phyloP scores from a whole-genome alignment of 352 stramenopile genomes.

The Peronospora belbahrii region DNA sequence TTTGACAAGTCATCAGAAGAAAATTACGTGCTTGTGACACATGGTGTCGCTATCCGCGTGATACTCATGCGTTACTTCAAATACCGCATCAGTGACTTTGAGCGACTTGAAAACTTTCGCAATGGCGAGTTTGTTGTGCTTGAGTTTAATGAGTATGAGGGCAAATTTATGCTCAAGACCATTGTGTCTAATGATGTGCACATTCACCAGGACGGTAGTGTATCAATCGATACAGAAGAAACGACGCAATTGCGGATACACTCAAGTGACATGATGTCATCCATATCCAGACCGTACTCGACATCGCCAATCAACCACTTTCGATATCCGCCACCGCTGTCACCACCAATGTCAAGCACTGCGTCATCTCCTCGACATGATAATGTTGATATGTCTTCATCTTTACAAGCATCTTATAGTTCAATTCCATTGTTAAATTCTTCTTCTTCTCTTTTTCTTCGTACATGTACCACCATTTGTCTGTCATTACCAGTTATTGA shows the following conservation, averaged over 20 bases:
- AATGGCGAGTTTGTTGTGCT: constrained; percentile 81
- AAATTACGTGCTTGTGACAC: constrained; percentile 83
- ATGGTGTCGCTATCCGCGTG: constrained; percentile 81
- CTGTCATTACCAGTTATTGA: too few relatives aligned
- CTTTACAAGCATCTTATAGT: background rate
- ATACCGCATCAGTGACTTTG: constrained; percentile 80
- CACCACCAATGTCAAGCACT: constrained; percentile 27
- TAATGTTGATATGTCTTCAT: constrained; percentile 16
- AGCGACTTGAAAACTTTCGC: constrained; percentile 78
- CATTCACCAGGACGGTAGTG: constrained; percentile 33
- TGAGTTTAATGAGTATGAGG: constrained; percentile 53
- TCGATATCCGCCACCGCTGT: constrained; percentile 36
- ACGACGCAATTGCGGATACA: constrained; percentile 43
- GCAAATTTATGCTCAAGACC: constrained; percentile 56
- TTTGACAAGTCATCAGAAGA: constrained; percentile 72
- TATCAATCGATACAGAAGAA: constrained; percentile 41
- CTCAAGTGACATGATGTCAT: constrained; percentile 34
- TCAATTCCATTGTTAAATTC: too few relatives aligned
- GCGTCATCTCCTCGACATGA: constrained; percentile 26
- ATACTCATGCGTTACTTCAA: constrained; percentile 88
- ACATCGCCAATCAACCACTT: constrained; percentile 66
- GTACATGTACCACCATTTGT: too few relatives aligned
- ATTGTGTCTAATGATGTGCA: constrained; percentile 57
- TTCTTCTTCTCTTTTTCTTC: too few relatives aligned
- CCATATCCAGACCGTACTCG: constrained; percentile 42